Percentiles rank a stretch among this genome's conserved stretches.
Conservation (phyloP, 352 stramenopile species). For the Phytophthora uliginosa region DNA sequence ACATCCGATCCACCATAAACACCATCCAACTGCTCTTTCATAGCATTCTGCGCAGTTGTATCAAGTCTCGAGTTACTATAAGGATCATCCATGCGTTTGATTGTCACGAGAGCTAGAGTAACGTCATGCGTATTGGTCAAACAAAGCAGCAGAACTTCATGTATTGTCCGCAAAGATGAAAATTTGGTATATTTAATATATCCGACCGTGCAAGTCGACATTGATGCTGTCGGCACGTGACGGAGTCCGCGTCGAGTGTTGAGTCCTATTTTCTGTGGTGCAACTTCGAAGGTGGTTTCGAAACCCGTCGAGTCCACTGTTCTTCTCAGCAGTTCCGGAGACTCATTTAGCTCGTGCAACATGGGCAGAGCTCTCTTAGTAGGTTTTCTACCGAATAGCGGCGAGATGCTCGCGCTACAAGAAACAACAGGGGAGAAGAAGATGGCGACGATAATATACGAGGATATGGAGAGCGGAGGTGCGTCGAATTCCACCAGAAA, state of each 20-base stretch:
- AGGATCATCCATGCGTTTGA: too few species aligned
- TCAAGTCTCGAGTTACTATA: too few species aligned
- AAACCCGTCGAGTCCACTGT: slow-evolving; percentile 8
- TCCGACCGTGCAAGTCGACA: too few species aligned
- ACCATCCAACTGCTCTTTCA: too few species aligned
- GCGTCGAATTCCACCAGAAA: not conserved
- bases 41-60: too few species aligned
- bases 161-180: too few species aligned
- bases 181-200: too few species aligned
- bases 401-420: slow-evolving; percentile 28
- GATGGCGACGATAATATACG: slow-evolving; percentile 29
- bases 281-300: slow-evolving; percentile 17
- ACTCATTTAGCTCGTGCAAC: too few species aligned
- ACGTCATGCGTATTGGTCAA: too few species aligned
- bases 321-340: not conserved
- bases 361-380: slow-evolving; percentile 10
- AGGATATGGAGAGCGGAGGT: slow-evolving; percentile 40
- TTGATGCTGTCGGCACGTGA: slow-evolving; percentile 2
- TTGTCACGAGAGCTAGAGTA: too few species aligned
- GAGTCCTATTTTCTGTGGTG: not conserved
- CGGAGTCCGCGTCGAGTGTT: slow-evolving; percentile 2
- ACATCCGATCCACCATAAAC: too few species aligned
- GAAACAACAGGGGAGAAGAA: slow-evolving; percentile 13
- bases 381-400: not conserved
- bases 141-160: too few species aligned